Conservation (phyloP, 768 basidiomycete genomes). For the Rhodocollybia butyracea region DNA sequence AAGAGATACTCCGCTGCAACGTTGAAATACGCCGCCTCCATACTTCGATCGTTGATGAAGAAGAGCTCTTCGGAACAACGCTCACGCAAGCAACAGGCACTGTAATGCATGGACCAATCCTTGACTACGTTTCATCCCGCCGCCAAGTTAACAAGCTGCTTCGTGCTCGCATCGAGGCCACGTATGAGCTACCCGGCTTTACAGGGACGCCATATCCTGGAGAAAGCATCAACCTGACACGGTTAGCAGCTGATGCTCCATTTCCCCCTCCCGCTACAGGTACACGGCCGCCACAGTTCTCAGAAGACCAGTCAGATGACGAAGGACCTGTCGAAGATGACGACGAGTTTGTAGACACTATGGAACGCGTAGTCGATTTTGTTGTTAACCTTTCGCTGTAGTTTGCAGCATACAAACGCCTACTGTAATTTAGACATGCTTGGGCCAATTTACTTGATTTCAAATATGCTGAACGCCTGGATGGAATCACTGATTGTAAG, state of each 20-base stretch:
- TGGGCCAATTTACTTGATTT: too few species aligned
- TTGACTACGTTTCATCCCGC: background rate
- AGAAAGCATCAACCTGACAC: background rate
- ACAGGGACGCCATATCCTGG: background rate
- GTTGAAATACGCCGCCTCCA: slow-evolving; percentile 27
- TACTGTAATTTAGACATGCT: too few species aligned
- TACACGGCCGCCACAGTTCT: background rate
- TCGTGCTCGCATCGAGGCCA: background rate
- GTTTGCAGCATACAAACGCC: too few species aligned
- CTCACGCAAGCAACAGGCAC: background rate
- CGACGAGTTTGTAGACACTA: background rate
- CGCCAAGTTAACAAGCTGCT: background rate
- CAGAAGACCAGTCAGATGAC: background rate
- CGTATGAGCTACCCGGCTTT: background rate
- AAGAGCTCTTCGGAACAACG: background rate
- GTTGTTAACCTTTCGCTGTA: too few species aligned
- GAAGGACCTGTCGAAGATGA: background rate
- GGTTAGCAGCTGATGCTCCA: too few species aligned
- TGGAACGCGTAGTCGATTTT: background rate
- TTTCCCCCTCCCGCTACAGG: background rate
- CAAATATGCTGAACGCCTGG: too few species aligned
- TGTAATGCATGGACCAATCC: background rate
- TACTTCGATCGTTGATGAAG: slow-evolving; percentile 23
- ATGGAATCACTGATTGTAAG: too few species aligned
- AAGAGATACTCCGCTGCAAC: slow-evolving; percentile 28